Evolutionary conservation across 805 yeast species (phyloP).

Genomic region (Metschnikowia dekortorum): DNA sequence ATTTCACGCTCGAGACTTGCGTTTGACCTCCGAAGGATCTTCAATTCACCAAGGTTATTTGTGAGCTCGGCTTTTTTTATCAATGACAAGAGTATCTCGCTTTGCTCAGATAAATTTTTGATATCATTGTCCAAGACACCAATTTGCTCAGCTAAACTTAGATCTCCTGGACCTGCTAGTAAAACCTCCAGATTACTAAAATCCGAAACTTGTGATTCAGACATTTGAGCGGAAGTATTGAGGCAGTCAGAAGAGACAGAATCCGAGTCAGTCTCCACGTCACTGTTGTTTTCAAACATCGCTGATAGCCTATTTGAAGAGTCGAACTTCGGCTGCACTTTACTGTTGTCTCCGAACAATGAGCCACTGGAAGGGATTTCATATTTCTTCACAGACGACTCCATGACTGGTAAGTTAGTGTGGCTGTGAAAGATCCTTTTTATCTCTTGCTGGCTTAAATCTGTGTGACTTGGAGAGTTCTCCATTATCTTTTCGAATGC

Average conservation of each 20-base stretch:
- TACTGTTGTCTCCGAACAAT: slow-evolving; percentile 7
- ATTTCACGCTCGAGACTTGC: slow-evolving; percentile 66
- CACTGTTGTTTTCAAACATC: slow-evolving; percentile 35
- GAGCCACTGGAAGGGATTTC: slow-evolving; percentile 7
- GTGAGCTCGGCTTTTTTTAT: slow-evolving; percentile 80
- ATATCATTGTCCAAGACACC: slow-evolving; percentile 54
- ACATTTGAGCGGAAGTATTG: slow-evolving; percentile 1
- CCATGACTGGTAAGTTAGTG: slow-evolving; percentile 1
- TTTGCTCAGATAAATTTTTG: slow-evolving; percentile 55
- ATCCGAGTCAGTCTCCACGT: slow-evolving; percentile 31
- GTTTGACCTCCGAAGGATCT: slow-evolving; percentile 64
- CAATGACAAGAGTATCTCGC: slow-evolving; percentile 60
- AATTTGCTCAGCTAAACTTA: slow-evolving; percentile 65
- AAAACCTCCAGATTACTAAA: slow-evolving; percentile 31
- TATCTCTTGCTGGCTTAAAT: slow-evolving; percentile 1
- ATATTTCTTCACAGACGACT: not conserved
- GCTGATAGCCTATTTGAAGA: slow-evolving; percentile 20
- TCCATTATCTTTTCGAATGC: slow-evolving; percentile 60
- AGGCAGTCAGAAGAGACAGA: slow-evolving; percentile 23
- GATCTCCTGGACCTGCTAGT: slow-evolving; percentile 65
- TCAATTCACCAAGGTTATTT: slow-evolving; percentile 64
- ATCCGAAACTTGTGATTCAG: slow-evolving; percentile 11
- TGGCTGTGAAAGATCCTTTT: not conserved
- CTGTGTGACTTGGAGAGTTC: slow-evolving; percentile 11
- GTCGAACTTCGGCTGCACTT: slow-evolving; percentile 4